phyloP scores from a whole-genome alignment of 1,284 basidiomycete genomes.

The Sphagnurus paluster region DNA sequence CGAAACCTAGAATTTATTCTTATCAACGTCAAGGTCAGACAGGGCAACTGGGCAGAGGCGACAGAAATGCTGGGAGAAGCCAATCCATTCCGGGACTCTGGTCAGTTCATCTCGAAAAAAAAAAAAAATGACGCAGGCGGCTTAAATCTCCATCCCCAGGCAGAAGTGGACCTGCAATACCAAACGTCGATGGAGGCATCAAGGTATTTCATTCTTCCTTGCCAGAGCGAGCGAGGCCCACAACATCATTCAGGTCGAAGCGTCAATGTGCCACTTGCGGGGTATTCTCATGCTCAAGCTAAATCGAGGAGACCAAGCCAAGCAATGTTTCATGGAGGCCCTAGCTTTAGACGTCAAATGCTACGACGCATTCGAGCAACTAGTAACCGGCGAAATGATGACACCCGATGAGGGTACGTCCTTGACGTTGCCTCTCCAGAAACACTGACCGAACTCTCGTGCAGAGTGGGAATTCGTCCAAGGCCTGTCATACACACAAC shows the following conservation, averaged over 20 bases:
- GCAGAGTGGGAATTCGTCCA: constrained; percentile 96
- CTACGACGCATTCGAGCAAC: constrained; percentile 92
- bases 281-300: constrained; percentile 94
- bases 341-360: constrained; percentile 95
- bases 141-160: constrained; percentile 31
- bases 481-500: constrained; percentile 78
- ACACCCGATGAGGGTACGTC: constrained; percentile 84
- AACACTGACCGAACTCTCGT: neutral
- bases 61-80: constrained; percentile 91
- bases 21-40: constrained; percentile 57
- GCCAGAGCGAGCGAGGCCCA: no score
- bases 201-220: constrained; percentile 49
- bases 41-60: constrained; percentile 93
- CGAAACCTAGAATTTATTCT: neutral
- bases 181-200: constrained; percentile 83
- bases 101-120: constrained; percentile 33
- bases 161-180: constrained; percentile 64
- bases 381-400: constrained; percentile 94
- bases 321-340: constrained; percentile 94
- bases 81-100: constrained; percentile 80
- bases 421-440: neutral
- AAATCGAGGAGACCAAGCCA: constrained; percentile 87
- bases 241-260: constrained; percentile 79
- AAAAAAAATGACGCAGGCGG: constrained; percentile 3
- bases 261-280: constrained; percentile 93